phyloP scores from a whole-genome alignment of 768 basidiomycete genomes.

The Suillus spraguei region DNA sequence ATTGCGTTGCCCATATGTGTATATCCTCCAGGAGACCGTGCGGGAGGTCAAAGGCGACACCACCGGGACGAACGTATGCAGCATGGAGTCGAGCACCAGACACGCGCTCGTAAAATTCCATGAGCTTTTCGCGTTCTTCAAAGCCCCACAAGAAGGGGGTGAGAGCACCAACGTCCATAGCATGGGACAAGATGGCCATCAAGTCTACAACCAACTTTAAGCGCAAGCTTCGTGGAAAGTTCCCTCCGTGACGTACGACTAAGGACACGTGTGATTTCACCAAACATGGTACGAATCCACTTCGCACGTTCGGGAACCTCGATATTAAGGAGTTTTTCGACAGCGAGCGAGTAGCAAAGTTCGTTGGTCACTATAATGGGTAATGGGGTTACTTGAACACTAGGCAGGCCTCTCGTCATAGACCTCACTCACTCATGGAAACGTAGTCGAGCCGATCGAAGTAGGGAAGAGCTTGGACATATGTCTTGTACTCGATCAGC shows the following conservation, averaged over 20 bases:
- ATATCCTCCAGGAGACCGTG: constrained; percentile 99
- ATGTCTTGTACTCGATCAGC: constrained; percentile 98
- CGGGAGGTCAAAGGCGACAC: constrained; percentile 96
- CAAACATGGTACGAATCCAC: constrained; percentile 97
- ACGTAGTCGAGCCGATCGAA: constrained; percentile 99
- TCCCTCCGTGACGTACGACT: constrained; percentile 66
- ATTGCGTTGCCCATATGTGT: constrained; percentile 97
- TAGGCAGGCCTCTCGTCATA: background rate
- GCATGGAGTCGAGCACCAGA: constrained; percentile 97
- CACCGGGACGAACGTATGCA: constrained; percentile 97
- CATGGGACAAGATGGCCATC: constrained; percentile 95
- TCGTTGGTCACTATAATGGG: constrained; percentile 89
- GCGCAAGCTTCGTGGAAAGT: background rate
- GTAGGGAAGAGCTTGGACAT: constrained; percentile 96
- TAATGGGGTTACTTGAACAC: constrained; percentile 2
- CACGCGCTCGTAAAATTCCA: constrained; percentile 99
- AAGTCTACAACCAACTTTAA: constrained; percentile 54
- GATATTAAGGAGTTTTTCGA: constrained; percentile 97
- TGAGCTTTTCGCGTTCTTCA: constrained; percentile 99
- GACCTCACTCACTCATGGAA: constrained; percentile 83
- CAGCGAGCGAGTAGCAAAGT: constrained; percentile 94
- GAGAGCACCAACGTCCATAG: constrained; percentile 97
- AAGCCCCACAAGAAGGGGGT: constrained; percentile 99
- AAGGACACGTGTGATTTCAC: constrained; percentile 93
- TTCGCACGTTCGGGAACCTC: constrained; percentile 96